These are phyloP conservation scores for Aspergillus hiratsukae DNA, from an alignment of 2,329 filamentous ascomycete species.

Conservation along the genomic window DNA sequence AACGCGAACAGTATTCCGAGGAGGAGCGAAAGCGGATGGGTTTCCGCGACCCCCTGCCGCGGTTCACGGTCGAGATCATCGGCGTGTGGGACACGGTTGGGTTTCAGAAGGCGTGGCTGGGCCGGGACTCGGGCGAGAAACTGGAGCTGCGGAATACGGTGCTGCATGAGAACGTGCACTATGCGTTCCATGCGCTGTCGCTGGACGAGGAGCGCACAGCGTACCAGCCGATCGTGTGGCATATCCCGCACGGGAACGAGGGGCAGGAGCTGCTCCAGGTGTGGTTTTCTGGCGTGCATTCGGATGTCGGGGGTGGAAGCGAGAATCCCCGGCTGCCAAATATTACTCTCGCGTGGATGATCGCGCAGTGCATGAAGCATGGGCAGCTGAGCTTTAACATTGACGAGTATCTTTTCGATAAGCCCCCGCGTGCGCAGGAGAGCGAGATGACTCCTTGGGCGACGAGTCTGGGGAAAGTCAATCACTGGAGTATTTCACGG, in stretches of 20 bases:
- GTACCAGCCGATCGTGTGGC: slow-evolving; percentile 42
- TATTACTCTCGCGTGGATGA: slow-evolving; percentile 56
- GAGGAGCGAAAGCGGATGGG: slow-evolving; percentile 10
- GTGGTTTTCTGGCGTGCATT: slow-evolving; percentile 47
- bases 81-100: slow-evolving; percentile 46
- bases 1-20: slow-evolving; percentile 2
- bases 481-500: slow-evolving; percentile 3
- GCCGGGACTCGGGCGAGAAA: slow-evolving; percentile 14
- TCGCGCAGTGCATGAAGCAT: slow-evolving; percentile 39
- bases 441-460: slow-evolving; percentile 11
- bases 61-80: slow-evolving; percentile 36
- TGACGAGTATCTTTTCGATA: slow-evolving; percentile 16
- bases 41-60: slow-evolving; percentile 12
- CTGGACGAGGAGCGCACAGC: slow-evolving; percentile 41
- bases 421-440: slow-evolving; percentile 6
- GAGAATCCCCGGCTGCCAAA: slow-evolving; percentile 42
- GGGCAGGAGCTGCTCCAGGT: slow-evolving; percentile 43
- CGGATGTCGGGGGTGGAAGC: slow-evolving; percentile 44
- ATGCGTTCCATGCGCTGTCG: slow-evolving; percentile 44
- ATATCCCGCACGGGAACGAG: slow-evolving; percentile 37
- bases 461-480: slow-evolving; percentile 9
- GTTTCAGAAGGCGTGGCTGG: slow-evolving; percentile 17
- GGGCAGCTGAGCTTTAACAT: slow-evolving; percentile 18
- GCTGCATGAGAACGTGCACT: slow-evolving; percentile 34
- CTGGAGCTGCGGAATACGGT: slow-evolving; percentile 38